Percentiles rank a stretch among this genome's conserved stretches.
phyloP scores from a whole-genome alignment of 1,284 basidiomycete genomes.

The Cerrena zonata region DNA sequence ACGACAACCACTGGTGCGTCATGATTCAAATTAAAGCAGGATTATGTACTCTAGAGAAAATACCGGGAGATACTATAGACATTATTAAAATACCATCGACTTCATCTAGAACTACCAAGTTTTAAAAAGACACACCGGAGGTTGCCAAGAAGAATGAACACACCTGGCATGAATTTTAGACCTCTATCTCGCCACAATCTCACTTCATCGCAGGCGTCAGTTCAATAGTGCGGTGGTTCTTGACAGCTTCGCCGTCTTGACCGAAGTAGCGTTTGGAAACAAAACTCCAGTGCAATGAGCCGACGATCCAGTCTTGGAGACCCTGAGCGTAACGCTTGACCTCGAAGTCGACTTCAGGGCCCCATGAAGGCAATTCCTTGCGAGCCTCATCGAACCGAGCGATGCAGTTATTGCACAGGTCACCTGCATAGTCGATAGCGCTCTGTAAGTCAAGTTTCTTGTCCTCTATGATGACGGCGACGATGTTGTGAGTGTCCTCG shows the following conservation, averaged over 20 bases:
- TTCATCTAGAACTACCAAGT: no score
- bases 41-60: no score
- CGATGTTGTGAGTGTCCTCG: slow-evolving; percentile 34
- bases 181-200: no score
- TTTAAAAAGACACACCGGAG: no score
- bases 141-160: no score
- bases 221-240: no score
- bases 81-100: no score
- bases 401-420: slow-evolving; percentile 29
- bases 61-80: no score
- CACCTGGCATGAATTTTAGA: no score
- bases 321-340: slow-evolving; percentile 30
- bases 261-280: slow-evolving; percentile 33
- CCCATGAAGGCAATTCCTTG: slow-evolving; percentile 27
- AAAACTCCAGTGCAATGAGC: slow-evolving; percentile 35
- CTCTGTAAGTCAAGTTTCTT: slow-evolving; percentile 28
- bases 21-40: no score
- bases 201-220: no score
- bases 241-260: slow-evolving; percentile 23
- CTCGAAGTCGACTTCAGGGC: slow-evolving; percentile 25
- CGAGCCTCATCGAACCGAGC: slow-evolving; percentile 27
- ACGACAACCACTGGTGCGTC: no score
- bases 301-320: slow-evolving; percentile 31
- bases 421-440: slow-evolving; percentile 32
- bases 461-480: slow-evolving; percentile 28